Conservation (phyloP, 371 early-diverging fungal genomes). For the Mortierella sp. region DNA sequence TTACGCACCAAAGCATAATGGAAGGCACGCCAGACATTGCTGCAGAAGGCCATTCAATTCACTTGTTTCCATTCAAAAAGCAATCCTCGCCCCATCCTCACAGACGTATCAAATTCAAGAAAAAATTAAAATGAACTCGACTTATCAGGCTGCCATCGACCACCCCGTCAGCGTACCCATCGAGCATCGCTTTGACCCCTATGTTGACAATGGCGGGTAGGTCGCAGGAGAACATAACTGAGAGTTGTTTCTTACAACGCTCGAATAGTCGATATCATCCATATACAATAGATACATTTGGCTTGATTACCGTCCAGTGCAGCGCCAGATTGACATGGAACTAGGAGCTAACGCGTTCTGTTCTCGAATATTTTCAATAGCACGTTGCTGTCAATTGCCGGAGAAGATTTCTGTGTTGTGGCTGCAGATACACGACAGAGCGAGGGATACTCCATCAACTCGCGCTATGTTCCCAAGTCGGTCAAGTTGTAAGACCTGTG, state of each 20-base stretch:
- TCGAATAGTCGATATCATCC: too few species aligned
- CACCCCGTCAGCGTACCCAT: conserved; percentile 61
- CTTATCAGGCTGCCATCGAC: conserved; percentile 44
- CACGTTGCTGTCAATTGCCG: conserved; percentile 95
- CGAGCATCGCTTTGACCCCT: conserved; percentile 81
- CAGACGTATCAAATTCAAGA: neutral
- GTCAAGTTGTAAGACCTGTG: conserved; percentile 75
- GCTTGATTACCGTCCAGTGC: too few species aligned
- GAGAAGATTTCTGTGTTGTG: conserved; percentile 94
- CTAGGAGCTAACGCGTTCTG: neutral
- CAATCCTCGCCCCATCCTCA: neutral
- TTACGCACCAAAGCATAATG: conserved; percentile 13
- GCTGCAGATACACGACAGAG: conserved; percentile 99
- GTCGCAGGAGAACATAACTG: neutral
- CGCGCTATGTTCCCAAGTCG: conserved; percentile 95
- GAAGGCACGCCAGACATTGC: neutral
- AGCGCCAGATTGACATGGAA: neutral
- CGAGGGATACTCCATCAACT: conserved; percentile 96
- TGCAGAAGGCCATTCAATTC: neutral
- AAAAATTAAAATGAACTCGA: conserved; percentile 33
- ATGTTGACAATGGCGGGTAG: conserved; percentile 86
- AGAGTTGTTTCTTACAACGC: neutral
- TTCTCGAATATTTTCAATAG: conserved; percentile 11
- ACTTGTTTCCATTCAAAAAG: neutral
- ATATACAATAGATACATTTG: too few species aligned